A percentile compares a stretch with the other conserved stretches of the same genome.
These are phyloP conservation scores for Cryphonectria naterciae DNA, from an alignment of 2,329 filamentous ascomycete species.

Conservation along the genomic window DNA sequence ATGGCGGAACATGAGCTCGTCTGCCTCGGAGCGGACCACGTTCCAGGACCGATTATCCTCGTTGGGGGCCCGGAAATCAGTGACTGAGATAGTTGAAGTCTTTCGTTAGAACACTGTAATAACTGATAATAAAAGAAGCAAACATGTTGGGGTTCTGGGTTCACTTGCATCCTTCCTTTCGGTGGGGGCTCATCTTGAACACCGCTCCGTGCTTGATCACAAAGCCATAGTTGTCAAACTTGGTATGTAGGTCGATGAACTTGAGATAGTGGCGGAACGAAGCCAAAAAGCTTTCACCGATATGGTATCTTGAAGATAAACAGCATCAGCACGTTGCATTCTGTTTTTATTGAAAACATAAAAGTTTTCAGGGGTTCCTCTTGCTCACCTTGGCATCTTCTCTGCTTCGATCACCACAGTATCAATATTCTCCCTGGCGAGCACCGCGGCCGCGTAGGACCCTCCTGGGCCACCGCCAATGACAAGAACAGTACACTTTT, in stretches of 20 bases:
- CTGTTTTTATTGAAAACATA: no score
- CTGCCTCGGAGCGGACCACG: constrained; percentile 50
- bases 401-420: constrained; percentile 49
- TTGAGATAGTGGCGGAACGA: constrained; percentile 47
- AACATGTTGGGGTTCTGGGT: neutral
- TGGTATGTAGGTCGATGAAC: constrained; percentile 48
- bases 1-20: constrained; percentile 49
- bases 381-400: constrained; percentile 33
- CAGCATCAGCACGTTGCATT: neutral
- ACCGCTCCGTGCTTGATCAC: constrained; percentile 45
- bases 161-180: neutral
- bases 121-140: neutral
- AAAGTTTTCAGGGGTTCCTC: neutral
- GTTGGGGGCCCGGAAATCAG: constrained; percentile 49
- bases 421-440: constrained; percentile 51
- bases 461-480: constrained; percentile 51
- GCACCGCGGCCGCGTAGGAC: constrained; percentile 47
- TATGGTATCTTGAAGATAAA: constrained; percentile 32
- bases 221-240: constrained; percentile 47
- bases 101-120: neutral
- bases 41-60: constrained; percentile 49
- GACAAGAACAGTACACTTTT: constrained; percentile 43
- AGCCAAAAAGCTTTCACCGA: constrained; percentile 44
- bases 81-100: constrained; percentile 36
- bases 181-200: constrained; percentile 42